Base-by-base conservation (phyloP, 1,284 basidiomycete genomes). In the Ganoderma sp. region DNA sequence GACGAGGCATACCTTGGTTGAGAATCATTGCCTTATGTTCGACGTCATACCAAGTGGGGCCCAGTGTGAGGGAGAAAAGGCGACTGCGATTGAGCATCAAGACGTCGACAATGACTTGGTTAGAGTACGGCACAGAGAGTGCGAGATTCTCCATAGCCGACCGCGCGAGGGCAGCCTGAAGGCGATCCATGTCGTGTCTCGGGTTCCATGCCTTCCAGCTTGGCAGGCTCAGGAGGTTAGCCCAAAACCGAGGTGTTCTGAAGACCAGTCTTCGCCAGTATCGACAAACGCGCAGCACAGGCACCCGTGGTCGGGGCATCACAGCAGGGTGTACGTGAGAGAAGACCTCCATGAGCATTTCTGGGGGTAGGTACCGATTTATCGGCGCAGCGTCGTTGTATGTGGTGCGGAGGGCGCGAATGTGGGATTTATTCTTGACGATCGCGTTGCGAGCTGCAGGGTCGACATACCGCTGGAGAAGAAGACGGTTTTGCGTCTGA, bases 311-410 rank as follows among this genome's bases (percentile, higher is more conserved):
- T 9, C 45, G 28, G 62, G 19, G 6, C 34, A 10, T 50, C 14
- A 19, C n/a, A 39, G 28, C 37, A 15, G 62, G 52, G n/a, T 28
- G 62, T 10, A 63, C 12, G 52, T 63, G 39, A 0, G 37, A 32
- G 32, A 63, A 63, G 37, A 56, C 19, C 22, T 63, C 62, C 50
- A 54, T 63, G 32, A 63, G 37, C 12, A 63, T 19, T 37, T 63
- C 62, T 34, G 41, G 37, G 22, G 62, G 62, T 14, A 63, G 62
- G 37, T 28, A 54, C 6, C n/a, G 62, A 12, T 63, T n/a, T 34
- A 63, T 56, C 0, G 39, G 62, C 3, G 50, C 50, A 12, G 45
- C 37, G 10, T 12, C 34, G 50, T 63, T 63, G 62, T 63, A 63
- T 3, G 15, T 22, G 39, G 50, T 43, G 9, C 62, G 62, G 9